Conservation (phyloP, 768 basidiomycete species). For the Tulasnella sp. region DNA sequence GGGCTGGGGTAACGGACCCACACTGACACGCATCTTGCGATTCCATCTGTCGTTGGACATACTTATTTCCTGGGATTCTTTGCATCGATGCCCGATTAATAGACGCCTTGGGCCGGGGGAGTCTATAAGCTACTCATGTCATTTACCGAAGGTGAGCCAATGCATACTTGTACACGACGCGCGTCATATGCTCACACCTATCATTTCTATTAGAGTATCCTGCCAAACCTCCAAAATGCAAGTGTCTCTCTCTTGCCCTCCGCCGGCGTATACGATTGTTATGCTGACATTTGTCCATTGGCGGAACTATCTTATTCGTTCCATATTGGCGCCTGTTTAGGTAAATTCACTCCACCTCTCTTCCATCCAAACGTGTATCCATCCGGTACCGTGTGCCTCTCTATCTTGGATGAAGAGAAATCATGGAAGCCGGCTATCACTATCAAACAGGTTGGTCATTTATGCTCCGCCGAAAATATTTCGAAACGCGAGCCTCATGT, state of each 20-base stretch:
- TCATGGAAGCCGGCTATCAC: conserved; percentile 98
- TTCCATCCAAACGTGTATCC: conserved; percentile 99
- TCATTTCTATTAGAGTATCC: conserved; percentile 60
- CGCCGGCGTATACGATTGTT: neutral
- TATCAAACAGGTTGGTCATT: conserved; percentile 73
- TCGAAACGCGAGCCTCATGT: neutral
- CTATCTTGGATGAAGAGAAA: conserved; percentile 97
- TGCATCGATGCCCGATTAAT: conserved; percentile 5
- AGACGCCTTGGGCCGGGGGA: conserved; percentile 98
- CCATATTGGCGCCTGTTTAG: conserved; percentile 30
- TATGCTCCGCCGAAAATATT: neutral
- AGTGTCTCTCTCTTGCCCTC: conserved; percentile 22
- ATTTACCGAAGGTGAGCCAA: conserved; percentile 78
- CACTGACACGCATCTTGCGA: neutral
- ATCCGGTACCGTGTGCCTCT: conserved; percentile 94
- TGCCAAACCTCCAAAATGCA: conserved; percentile 91
- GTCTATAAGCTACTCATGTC: conserved; percentile 85
- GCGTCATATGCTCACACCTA: conserved; percentile 13
- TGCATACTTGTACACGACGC: neutral
- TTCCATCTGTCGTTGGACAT: neutral
- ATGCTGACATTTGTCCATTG: neutral
- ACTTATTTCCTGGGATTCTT: neutral
- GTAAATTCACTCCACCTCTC: conserved; percentile 90
- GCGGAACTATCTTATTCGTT: conserved; percentile 4
- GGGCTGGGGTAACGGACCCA: too few relatives aligned